Evolutionary conservation across 257 asterid genomes (phyloP).

Genomic region (Scutellaria baicalensis): DNA sequence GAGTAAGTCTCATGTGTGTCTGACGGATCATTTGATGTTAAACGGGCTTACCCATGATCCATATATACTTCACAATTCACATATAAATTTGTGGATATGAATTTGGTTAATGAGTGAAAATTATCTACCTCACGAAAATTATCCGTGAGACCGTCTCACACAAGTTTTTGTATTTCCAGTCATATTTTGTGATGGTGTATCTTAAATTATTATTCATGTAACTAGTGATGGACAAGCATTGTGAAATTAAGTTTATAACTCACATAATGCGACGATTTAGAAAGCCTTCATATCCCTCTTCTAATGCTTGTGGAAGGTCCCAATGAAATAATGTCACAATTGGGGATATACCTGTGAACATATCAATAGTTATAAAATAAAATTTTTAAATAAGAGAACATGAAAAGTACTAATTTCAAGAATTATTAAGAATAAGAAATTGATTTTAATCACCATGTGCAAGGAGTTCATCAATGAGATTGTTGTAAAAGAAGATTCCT

Average conservation of each 20-base stretch:
- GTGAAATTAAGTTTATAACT: neutral
- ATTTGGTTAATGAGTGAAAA: too few relatives aligned
- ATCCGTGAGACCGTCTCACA: too few relatives aligned
- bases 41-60: too few relatives aligned
- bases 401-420: neutral
- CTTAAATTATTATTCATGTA: too few relatives aligned
- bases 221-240: too few relatives aligned
- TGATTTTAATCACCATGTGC: conserved; percentile 24
- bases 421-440: neutral
- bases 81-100: too few relatives aligned
- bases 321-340: conserved; percentile 58
- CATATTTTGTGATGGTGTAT: too few relatives aligned
- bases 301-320: conserved; percentile 78
- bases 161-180: too few relatives aligned
- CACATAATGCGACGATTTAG: conserved; percentile 43
- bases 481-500: conserved; percentile 47
- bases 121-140: too few relatives aligned
- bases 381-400: neutral
- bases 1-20: too few relatives aligned
- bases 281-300: conserved; percentile 66
- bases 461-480: conserved; percentile 35
- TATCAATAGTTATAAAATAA: neutral
- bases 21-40: too few relatives aligned
- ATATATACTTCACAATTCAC: too few relatives aligned
- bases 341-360: conserved; percentile 41